These are phyloP conservation scores for Boletus reticulatus DNA, from an alignment of 768 basidiomycete genomes.

Conservation along the genomic window DNA sequence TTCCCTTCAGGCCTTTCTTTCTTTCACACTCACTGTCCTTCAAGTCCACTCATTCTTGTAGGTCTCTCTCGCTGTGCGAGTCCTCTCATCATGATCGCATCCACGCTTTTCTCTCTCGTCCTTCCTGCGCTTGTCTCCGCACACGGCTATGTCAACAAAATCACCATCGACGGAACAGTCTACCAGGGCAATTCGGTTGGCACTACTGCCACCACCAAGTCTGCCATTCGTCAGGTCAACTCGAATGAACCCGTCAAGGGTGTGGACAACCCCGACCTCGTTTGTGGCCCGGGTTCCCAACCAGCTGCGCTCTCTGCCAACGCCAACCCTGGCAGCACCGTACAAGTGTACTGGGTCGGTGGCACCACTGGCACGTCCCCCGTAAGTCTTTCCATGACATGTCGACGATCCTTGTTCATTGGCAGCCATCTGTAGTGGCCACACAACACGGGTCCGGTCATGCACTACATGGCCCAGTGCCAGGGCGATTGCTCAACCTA, in stretches of 20 bases:
- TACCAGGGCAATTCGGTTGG: conserved; percentile 33
- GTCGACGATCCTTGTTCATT: background rate
- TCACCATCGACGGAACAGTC: conserved; percentile 26
- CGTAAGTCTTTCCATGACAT: conserved; percentile 21
- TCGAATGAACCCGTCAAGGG: conserved; percentile 53
- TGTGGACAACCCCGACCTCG: conserved; percentile 49
- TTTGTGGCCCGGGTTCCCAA: conserved; percentile 55
- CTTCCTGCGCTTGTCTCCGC: conserved; percentile 26
- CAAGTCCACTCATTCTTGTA: no score
- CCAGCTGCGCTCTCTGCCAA: conserved; percentile 45
- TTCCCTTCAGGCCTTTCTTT: no score
- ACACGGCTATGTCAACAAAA: conserved; percentile 27
- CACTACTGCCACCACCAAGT: conserved; percentile 23
- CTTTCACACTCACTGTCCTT: no score
- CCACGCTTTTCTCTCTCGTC: no score
- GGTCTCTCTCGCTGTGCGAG: no score
- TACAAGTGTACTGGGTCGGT: conserved; percentile 54
- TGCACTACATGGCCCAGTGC: conserved; percentile 73
- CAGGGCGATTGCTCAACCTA: conserved; percentile 54
- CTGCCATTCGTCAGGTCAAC: conserved; percentile 43
- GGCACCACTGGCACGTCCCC: conserved; percentile 33
- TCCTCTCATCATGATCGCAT: no score
- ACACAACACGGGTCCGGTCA: conserved; percentile 62
- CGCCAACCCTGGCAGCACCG: conserved; percentile 56
- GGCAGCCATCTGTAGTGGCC: conserved; percentile 39